phyloP scores from a whole-genome alignment of 108 stramenopile species.

The Pseudonitzschia multiseries region DNA sequence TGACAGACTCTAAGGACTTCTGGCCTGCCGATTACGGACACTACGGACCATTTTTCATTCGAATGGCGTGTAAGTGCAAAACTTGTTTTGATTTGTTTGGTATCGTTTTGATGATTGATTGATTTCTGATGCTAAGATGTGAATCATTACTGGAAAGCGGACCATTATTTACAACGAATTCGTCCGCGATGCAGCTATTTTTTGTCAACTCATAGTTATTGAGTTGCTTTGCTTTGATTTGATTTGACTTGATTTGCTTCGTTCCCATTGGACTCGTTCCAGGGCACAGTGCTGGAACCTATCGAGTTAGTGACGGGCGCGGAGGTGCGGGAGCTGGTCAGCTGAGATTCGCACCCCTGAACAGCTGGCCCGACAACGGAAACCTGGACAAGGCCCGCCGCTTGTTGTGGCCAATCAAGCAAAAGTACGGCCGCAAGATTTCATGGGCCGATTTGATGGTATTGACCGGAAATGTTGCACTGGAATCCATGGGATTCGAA shows the following conservation, averaged over 20 bases:
- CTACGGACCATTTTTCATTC: constrained; percentile 74
- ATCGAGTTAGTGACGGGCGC: constrained; percentile 71
- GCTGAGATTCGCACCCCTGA: constrained; percentile 67
- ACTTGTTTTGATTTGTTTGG: neutral
- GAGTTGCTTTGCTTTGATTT: neutral
- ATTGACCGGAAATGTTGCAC: constrained; percentile 76
- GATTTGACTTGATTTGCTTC: neutral
- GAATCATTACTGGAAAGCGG: too few relatives aligned
- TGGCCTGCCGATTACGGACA: constrained; percentile 81
- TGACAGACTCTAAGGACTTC: constrained; percentile 53
- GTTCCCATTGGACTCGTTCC: constrained; percentile 1
- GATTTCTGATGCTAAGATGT: too few relatives aligned
- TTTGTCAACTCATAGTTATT: neutral
- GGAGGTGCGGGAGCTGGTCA: constrained; percentile 68
- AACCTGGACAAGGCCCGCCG: constrained; percentile 74
- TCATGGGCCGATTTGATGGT: constrained; percentile 84
- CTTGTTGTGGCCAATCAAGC: constrained; percentile 76
- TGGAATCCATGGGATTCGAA: constrained; percentile 67
- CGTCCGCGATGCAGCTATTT: too few relatives aligned
- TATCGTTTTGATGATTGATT: too few relatives aligned
- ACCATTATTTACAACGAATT: too few relatives aligned
- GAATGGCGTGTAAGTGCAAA: constrained; percentile 30
- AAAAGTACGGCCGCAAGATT: constrained; percentile 58
- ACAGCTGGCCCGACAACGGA: constrained; percentile 83
- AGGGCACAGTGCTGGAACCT: constrained; percentile 75